Conservation (phyloP, 805 yeast species). For the Pichia ethanolica region DNA sequence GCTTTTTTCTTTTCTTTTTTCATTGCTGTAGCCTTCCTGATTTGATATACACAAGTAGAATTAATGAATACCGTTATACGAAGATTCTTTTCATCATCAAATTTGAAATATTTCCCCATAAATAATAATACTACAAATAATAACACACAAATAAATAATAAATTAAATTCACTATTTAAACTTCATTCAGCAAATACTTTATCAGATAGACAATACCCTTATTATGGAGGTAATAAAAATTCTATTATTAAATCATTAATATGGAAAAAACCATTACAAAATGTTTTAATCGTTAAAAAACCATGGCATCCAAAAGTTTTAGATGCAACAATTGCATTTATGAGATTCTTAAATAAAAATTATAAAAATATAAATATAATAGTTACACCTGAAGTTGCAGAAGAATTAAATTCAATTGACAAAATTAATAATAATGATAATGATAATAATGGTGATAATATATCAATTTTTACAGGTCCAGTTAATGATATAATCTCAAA, state of each 20-base stretch:
- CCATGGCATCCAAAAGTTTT: conserved; percentile 67
- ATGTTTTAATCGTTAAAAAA: conserved; percentile 75
- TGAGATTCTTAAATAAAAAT: conserved; percentile 48
- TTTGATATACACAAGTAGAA: background rate
- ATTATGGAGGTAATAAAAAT: conserved; percentile 45
- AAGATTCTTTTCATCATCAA: background rate
- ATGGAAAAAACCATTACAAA: conserved; percentile 70
- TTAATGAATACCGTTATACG: background rate
- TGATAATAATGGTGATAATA: background rate
- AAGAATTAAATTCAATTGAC: conserved; percentile 42
- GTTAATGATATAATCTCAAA: conserved; percentile 48
- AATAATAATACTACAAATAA: too few species aligned
- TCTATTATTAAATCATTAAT: conserved; percentile 55
- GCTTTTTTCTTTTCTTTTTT: too few species aligned
- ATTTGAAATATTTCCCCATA: too few species aligned
- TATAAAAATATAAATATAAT: conserved; percentile 73
- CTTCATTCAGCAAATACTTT: conserved; percentile 6
- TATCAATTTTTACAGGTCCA: conserved; percentile 50
- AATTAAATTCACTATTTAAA: background rate
- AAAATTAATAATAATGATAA: background rate
- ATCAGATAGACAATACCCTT: conserved; percentile 34
- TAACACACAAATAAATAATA: too few species aligned
- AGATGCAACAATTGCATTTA: conserved; percentile 57
- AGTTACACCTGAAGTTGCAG: conserved; percentile 67
- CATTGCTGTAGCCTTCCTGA: too few species aligned